Conservation (phyloP, 2,329 filamentous ascomycete species). For the Penicillium frequentans region DNA sequence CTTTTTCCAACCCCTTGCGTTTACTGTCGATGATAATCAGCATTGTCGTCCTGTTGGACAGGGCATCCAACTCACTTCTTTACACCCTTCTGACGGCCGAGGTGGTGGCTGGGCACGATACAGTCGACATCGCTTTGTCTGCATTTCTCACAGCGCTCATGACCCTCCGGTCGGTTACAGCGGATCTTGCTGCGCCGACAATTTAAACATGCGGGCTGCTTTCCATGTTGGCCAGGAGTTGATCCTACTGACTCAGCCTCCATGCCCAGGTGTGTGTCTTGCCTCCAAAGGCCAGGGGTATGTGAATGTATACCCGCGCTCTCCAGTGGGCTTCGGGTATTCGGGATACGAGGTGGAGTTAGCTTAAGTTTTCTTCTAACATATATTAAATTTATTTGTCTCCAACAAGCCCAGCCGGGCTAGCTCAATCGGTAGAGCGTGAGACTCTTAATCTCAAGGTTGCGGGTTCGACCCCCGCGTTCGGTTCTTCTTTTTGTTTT, state of each 20-base stretch:
- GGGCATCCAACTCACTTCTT: slow-evolving; percentile 61
- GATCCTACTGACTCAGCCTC: slow-evolving; percentile 8
- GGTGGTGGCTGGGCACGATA: slow-evolving; percentile 69
- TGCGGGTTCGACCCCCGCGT: slow-evolving; percentile 46
- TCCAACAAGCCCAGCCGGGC: slow-evolving; percentile 37
- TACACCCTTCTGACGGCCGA: slow-evolving; percentile 72
- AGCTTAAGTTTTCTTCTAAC: background rate
- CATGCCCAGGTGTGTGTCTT: slow-evolving; percentile 7
- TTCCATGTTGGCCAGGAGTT: slow-evolving; percentile 15
- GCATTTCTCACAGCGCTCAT: slow-evolving; percentile 62
- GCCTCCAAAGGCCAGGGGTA: background rate
- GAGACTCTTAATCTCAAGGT: slow-evolving; percentile 52
- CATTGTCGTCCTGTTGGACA: background rate
- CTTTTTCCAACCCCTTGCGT: slow-evolving; percentile 71
- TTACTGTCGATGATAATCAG: slow-evolving; percentile 53
- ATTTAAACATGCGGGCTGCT: slow-evolving; percentile 58
- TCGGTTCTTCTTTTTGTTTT: slow-evolving; percentile 31
- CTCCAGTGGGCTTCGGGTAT: background rate
- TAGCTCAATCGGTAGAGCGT: slow-evolving; percentile 55
- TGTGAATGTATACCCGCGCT: background rate
- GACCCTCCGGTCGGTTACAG: slow-evolving; percentile 58
- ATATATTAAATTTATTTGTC: background rate
- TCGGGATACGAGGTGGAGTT: background rate
- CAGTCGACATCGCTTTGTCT: slow-evolving; percentile 60
- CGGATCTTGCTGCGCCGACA: slow-evolving; percentile 69